Percentiles rank a stretch among this genome's conserved stretches.
phyloP scores from a whole-genome alignment of 495 filamentous ascomycete genomes.

The Xylaria flabelliformis region DNA sequence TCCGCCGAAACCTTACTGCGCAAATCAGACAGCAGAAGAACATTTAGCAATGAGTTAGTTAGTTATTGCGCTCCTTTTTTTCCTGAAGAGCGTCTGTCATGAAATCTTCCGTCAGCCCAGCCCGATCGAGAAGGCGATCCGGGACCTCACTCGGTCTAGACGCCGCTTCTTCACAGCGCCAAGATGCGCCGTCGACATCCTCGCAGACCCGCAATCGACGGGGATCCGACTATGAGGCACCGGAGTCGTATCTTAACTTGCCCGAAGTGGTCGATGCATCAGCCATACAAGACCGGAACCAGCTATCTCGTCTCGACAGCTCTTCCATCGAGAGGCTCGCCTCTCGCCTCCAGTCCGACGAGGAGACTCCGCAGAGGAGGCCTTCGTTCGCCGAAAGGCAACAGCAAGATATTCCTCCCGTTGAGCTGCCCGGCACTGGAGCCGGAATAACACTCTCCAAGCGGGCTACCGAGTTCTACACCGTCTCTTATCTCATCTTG shows the following conservation, averaged over 20 bases:
- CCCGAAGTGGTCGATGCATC: slow-evolving; percentile 53
- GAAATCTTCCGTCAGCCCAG: background rate
- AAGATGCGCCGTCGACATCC: background rate
- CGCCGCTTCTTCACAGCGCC: slow-evolving; percentile 10
- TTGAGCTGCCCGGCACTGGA: background rate
- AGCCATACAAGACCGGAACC: slow-evolving; percentile 53
- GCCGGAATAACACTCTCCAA: slow-evolving; percentile 50
- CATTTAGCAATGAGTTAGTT: background rate
- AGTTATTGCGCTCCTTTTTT: background rate
- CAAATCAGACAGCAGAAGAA: background rate
- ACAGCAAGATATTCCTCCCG: background rate
- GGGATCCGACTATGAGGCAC: slow-evolving; percentile 49
- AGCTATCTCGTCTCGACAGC: slow-evolving; percentile 41
- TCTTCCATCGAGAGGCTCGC: slow-evolving; percentile 35
- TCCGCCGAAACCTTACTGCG: background rate
- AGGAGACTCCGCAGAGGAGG: slow-evolving; percentile 12
- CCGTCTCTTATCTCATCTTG: slow-evolving; percentile 79
- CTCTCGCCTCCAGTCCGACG: slow-evolving; percentile 28
- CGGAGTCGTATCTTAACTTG: slow-evolving; percentile 55
- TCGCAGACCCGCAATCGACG: background rate
- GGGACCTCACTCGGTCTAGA: background rate
- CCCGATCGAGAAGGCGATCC: background rate
- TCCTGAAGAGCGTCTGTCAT: background rate
- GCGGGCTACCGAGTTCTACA: slow-evolving; percentile 75
- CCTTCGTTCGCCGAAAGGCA: slow-evolving; percentile 9